Percentiles rank a stretch among this genome's conserved stretches.
Conservation (phyloP, 495 filamentous ascomycete genomes). For the Sphaerosporella brunnea region DNA sequence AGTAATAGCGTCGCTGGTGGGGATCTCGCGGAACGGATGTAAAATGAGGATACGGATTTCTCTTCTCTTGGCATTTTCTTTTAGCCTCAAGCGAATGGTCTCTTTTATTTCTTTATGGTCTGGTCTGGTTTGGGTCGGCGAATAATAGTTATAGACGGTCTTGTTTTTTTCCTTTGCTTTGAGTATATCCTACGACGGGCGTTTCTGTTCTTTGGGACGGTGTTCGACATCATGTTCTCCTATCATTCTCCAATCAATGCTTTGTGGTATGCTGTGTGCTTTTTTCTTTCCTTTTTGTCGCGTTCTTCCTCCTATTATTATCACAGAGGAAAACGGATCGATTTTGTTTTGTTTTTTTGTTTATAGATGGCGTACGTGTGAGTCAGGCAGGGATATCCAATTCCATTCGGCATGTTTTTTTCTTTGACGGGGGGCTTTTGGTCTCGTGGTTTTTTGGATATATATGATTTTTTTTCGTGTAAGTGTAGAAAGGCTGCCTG, state of each 20-base stretch:
- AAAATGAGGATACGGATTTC: slow-evolving; percentile 1
- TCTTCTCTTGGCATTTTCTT: background rate
- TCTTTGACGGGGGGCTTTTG: too few relatives aligned
- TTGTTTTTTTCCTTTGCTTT: background rate
- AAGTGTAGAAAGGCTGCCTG: too few relatives aligned
- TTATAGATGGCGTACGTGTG: too few relatives aligned
- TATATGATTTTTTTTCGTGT: background rate
- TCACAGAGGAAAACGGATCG: too few relatives aligned
- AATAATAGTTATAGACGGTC: background rate
- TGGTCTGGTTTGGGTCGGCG: background rate
- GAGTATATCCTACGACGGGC: background rate
- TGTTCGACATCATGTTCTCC: background rate
- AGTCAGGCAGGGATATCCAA: too few relatives aligned
- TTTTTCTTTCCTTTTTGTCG: background rate
- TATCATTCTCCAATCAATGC: background rate
- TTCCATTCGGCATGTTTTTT: too few relatives aligned
- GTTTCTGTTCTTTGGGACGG: background rate
- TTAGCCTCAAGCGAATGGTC: background rate
- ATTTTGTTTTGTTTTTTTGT: too few relatives aligned
- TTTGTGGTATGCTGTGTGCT: background rate
- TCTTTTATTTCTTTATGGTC: background rate
- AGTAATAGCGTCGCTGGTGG: slow-evolving; percentile 24
- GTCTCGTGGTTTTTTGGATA: too few relatives aligned
- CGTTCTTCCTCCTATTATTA: too few relatives aligned
- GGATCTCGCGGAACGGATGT: slow-evolving; percentile 25